Base-by-base conservation (phyloP, 441 rosid species). In the Isatis lusitanica region DNA sequence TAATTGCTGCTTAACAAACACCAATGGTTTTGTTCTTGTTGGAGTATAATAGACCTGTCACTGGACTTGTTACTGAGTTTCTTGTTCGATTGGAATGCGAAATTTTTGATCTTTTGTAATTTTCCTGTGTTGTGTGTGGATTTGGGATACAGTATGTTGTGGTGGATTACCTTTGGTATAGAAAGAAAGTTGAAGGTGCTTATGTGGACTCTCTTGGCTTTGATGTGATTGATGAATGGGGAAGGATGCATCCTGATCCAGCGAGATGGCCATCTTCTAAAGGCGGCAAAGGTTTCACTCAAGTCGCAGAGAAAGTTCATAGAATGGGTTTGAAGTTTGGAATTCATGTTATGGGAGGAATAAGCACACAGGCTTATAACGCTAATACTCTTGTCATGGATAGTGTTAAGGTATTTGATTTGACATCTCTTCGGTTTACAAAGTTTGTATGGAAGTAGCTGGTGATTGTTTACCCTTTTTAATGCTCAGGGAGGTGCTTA, bases 211-310 rank as follows among this genome's bases (percentile, higher is more conserved):
- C 96, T 71, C 83, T 71, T 58, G 99, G 98, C 50, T 92, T 79
- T 31, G 99, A 95, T 85, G 91, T 95, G 55, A 90, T 92, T 78
- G 99, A 95, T 82, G 74, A 87, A 81, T 92, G 98, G 98, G 99
- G 99, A 68, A 87, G 99, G 74, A 63, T 86, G 86, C 79, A 88
- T 33, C 99, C 98, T 11, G 97, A 91, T 79, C 94, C 93, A 0
- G 78, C 4, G 17, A 75, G 98, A 68, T 95, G 98, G 96, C 98
- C 99, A 13, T 94, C 98, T 13, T 89, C 97, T 42, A 76, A 6
- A 63, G 86, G 80, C 9, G 91, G 97, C 35, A 89, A 85, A 80
- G 97, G 97, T 35, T 94, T 94, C 79, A 75, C 86, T 0, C 85
- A 88, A 79, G 94, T 94, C 2, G 94, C 98, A 0, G 81, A 74